Base-by-base conservation (phyloP, 1,284 basidiomycete genomes). In the Cutaneotrichosporon cyanovorans region DNA sequence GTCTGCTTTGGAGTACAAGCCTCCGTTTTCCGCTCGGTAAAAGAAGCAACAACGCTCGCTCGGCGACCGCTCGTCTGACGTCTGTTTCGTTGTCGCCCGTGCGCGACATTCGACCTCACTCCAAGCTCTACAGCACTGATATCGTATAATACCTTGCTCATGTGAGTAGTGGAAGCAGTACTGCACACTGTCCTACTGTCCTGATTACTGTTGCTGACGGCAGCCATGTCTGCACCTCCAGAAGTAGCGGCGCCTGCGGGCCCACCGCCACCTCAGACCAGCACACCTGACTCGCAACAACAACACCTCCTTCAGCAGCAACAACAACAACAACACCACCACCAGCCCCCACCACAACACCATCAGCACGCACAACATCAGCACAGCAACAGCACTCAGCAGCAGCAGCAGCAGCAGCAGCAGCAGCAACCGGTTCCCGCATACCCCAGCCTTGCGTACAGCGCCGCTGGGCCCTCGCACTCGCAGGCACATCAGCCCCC, bases 381-480 rank as follows among this genome's bases (percentile, higher is more conserved):
- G 8, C 25, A 28, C 25, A 28, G 25, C 25, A n/a, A n/a, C n/a
- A n/a, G n/a, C n/a, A n/a, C n/a, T 19, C 22, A 14, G 16, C 34
- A 18, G 21, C 47, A 28, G 25, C 25, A 7, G 8, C 25, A 7
- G 12, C 25, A 28, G 8, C 25, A 28, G 8, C 7, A 12, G 8
- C 25, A 28, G 25, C 39, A 32, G 12, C 8, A 12, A 28, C 25
- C 25, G 25, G n/a, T n/a, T n/a, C 47, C 51, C 25, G 41, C 46
- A 16, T 54, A 54, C 34, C 48, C 48, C 5, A 50, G 48, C 25
- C 42, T 54, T 14, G 48, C 48, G 28, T 54, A 40, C 42, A 45
- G 45, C n/a, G 20, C 52, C 9, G 45, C 50, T 2, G 52, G 52
- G 7, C 52, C 52, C 18, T 54, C 52, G 9, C 52, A 50, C 37